Evolutionary conservation across 1,284 basidiomycete genomes (phyloP), one percentile per base, ranked within the genome.

Genomic region (Apiotrichum sp.): DNA sequence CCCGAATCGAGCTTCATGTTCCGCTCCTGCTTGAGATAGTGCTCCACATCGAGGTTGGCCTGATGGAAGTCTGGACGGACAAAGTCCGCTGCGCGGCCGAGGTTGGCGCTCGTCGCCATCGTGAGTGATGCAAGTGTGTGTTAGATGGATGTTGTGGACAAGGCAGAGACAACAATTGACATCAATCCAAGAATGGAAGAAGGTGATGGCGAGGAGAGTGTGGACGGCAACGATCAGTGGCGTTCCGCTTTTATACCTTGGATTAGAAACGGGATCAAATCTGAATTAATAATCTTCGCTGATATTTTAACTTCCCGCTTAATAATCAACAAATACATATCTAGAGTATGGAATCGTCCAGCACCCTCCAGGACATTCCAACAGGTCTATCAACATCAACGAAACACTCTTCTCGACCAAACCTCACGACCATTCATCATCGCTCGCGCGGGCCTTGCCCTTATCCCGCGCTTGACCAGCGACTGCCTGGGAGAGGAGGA

Each of bases 1-100:
- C 92, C 92, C 80, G 89, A 88, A 78, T 98, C 95, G 48, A 98
- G 85, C 75, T 93, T 95, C 71, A 97, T 77, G 16, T 84, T 83
- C 36, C 93, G 82, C 51, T 93, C 86, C 47, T 81, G 79, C 76
- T 98, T 98, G 65, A 95, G 81, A 72, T 85, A 90, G 6, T 78
- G 70, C 75, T 98, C 95, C 59, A 90, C 85, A 52, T 82, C 79
- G 61, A 97, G 87, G 71, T 89, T 91, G 68, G 91, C 88, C 72
- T 98, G 93, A 72, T 93, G 89, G 69, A 96, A 95, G 69, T 95
- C 90, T 5, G 90, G 89, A 61, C 85, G 78, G 47, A 95, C 81
- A 60, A 90, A 81, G 76, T 93, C 90, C 67, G 70, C 66, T 16
- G 69, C 66, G 43, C 66, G 58, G 11, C 71, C 71, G 6, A 73